Evolutionary conservation across 768 basidiomycete species (phyloP).

Genomic region (Tulasnella sp.): DNA sequence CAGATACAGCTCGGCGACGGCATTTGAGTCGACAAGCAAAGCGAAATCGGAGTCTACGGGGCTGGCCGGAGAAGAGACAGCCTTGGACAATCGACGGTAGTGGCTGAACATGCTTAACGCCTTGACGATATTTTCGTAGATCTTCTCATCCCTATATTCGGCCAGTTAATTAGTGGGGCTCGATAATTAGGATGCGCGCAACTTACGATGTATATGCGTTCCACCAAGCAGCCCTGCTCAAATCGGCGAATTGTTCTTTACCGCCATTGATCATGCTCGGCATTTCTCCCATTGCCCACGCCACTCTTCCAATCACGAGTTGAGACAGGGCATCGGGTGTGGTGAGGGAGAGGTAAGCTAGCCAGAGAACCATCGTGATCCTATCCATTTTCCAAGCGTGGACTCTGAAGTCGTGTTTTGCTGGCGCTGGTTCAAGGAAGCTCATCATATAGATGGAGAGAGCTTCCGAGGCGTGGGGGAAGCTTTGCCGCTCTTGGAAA

Average conservation of each 20-base stretch:
- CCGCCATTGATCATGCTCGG: background rate
- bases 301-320: background rate
- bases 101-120: background rate
- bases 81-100: background rate
- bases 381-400: background rate
- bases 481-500: background rate
- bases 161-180: background rate
- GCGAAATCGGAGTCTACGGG: background rate
- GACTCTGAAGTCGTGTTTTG: background rate
- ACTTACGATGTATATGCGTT: conserved; percentile 12
- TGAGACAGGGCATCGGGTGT: background rate
- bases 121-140: conserved; percentile 9
- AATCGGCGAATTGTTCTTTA: background rate
- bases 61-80: background rate
- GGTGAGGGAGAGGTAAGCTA: background rate
- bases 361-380: conserved; percentile 2
- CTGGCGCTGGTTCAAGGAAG: background rate
- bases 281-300: conserved; percentile 2
- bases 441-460: background rate
- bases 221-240: background rate
- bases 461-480: background rate
- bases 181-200: background rate
- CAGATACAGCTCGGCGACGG: background rate
- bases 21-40: background rate
- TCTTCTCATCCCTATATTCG: background rate